phyloP scores from a whole-genome alignment of 2,329 filamentous ascomycete species.

The Pezizomycotina sp. region DNA sequence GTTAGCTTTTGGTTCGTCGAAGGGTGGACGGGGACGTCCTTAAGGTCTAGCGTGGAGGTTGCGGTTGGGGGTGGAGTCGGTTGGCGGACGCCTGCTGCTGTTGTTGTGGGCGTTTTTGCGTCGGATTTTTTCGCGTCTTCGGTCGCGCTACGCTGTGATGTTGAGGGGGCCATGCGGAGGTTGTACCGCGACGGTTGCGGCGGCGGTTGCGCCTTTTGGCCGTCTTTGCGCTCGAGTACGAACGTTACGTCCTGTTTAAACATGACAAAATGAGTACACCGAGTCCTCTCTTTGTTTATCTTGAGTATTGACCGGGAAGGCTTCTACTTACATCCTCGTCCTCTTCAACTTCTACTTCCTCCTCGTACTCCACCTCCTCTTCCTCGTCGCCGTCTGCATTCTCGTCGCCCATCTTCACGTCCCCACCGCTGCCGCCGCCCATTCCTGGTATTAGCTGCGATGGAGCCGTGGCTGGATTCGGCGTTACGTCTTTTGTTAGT shows the following conservation, averaged over 20 bases:
- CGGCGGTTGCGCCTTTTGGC: slow-evolving; percentile 23
- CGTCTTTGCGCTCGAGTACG: slow-evolving; percentile 25
- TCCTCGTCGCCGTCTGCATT: slow-evolving; percentile 20
- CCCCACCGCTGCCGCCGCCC: slow-evolving; percentile 2
- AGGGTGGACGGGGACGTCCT: slow-evolving; percentile 65
- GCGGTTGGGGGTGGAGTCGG: slow-evolving; percentile 46
- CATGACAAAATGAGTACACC: too few relatives aligned
- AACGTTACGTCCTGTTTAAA: slow-evolving; percentile 24
- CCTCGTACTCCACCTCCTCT: slow-evolving; percentile 23
- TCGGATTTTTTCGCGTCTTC: slow-evolving; percentile 14
- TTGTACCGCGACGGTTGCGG: slow-evolving; percentile 24
- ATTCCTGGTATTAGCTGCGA: slow-evolving; percentile 10
- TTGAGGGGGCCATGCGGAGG: slow-evolving; percentile 21
- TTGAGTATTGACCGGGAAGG: not conserved
- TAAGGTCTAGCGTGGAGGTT: slow-evolving; percentile 71
- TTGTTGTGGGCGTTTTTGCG: slow-evolving; percentile 26
- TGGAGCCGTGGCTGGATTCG: slow-evolving; percentile 2
- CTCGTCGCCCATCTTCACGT: slow-evolving; percentile 8
- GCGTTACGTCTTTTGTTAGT: too few relatives aligned
- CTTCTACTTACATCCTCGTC: slow-evolving; percentile 22
- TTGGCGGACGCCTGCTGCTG: slow-evolving; percentile 33
- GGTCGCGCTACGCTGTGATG: slow-evolving; percentile 12
- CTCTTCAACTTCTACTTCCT: slow-evolving; percentile 24
- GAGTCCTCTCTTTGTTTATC: not conserved
- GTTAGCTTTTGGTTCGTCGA: slow-evolving; percentile 62